Percentiles rank a stretch among this genome's conserved stretches.
Evolutionary conservation across 257 asterid genomes (phyloP).

Genomic region (Fraxinus americana): DNA sequence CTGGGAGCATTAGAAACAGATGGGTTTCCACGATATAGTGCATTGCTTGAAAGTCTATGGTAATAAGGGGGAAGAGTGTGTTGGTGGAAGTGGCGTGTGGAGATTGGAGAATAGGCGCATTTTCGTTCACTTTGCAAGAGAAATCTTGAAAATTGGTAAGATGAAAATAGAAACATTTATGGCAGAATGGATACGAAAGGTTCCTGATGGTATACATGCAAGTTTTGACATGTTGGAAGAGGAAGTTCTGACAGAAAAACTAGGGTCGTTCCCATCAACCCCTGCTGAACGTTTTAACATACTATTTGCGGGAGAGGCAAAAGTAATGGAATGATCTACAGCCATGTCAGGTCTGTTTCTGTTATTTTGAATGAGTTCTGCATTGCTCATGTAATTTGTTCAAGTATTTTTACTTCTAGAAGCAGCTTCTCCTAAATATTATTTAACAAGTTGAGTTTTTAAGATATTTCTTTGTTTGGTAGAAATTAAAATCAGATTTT

Average conservation of each 20-base stretch:
- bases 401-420: not conserved
- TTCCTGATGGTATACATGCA: conserved; percentile 67
- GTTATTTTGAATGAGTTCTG: not conserved
- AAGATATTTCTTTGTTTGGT: no score
- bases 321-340: conserved; percentile 84
- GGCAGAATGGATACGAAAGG: conserved; percentile 69
- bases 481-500: no score
- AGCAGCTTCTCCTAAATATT: not conserved
- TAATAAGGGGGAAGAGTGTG: conserved; percentile 47
- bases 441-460: no score
- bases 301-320: conserved; percentile 58
- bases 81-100: conserved; percentile 46
- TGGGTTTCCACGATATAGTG: conserved; percentile 67
- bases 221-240: conserved; percentile 81
- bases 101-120: conserved; percentile 66
- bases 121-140: conserved; percentile 71
- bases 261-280: conserved; percentile 77
- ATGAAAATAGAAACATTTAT: conserved; percentile 67
- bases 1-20: conserved; percentile 59
- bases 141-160: conserved; percentile 61
- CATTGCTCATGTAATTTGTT: conserved; percentile 10
- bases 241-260: conserved; percentile 72
- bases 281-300: conserved; percentile 72
- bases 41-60: conserved; percentile 70
- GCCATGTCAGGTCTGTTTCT: conserved; percentile 66